Base-by-base conservation (phyloP, 768 basidiomycete species). In the Rhizopogon vinicolor region DNA sequence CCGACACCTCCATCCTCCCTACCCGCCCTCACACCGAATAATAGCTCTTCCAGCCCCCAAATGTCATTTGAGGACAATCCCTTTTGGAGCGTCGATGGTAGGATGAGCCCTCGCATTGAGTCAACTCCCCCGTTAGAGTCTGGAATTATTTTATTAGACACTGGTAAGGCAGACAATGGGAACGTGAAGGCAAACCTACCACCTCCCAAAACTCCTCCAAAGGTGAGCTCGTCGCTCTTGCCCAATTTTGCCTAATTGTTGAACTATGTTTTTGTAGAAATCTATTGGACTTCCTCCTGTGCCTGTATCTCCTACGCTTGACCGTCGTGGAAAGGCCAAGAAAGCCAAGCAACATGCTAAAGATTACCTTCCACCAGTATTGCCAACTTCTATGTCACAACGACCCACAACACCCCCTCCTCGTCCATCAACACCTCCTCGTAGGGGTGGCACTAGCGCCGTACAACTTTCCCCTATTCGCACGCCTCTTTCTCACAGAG, bases 401-500 rank as follows among this genome's bases (percentile, higher is more conserved):
- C 64, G 58, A 18, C 61, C 66, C n/a, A 59, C 39, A 16, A 69
- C 74, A 0, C 71, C 75, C 10, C 79, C 81, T 12, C 60, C 65
- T 25, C 68, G 72, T 19, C 72, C 75, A n/a, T 67, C 59, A 35
- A 76, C 77, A 0, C 77, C 76, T 18, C 68, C 74, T 10, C 69
- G 65, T 16, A 59, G 58, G 25, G 55, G 60, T 40, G 39, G 59
- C 3, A 43, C 55, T 7, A 62, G 39, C 68, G 52, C 74, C 65
- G 65, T 72, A 45, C 75, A 77, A 22, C 71, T 86, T 16, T 87
- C 87, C 1, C 81, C 85, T 0, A 68, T 75, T 18, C 79, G 78
- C n/a, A 88, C 87, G 1, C 86, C 87, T 0, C 66, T 89, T 7
- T 87, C 86, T 0, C 84, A 87, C 64, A 80, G 78, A 60, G 86